Evolutionary conservation across 75 land plant genomes (phyloP).

Genomic region (Pseudotsuga menziesii): DNA sequence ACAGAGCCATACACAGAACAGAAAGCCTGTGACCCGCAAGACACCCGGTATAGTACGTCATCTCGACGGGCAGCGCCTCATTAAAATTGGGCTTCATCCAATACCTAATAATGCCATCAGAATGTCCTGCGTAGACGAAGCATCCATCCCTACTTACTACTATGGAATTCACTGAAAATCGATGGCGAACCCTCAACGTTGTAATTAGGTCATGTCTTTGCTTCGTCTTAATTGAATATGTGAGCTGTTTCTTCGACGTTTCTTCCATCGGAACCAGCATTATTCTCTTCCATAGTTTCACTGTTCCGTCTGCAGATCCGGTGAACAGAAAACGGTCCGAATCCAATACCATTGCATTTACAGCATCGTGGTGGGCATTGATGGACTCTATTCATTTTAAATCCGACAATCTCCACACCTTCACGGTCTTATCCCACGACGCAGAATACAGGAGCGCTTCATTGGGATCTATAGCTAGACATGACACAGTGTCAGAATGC

Average conservation of each 20-base stretch:
- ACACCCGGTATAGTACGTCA: neutral
- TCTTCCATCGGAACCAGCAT: neutral
- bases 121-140: too few species aligned
- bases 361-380: slow-evolving; percentile 30
- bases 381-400: slow-evolving; percentile 47
- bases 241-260: slow-evolving; percentile 14
- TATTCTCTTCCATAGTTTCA: slow-evolving; percentile 21
- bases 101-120: too few species aligned
- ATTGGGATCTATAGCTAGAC: slow-evolving; percentile 15
- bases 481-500: slow-evolving; percentile 20
- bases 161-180: neutral
- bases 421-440: slow-evolving; percentile 59
- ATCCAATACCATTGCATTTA: slow-evolving; percentile 20
- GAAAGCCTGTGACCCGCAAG: slow-evolving; percentile 12
- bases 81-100: too few species aligned
- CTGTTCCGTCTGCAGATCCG: slow-evolving; percentile 27
- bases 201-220: neutral
- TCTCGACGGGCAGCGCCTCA: too few species aligned
- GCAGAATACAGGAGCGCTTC: slow-evolving; percentile 51
- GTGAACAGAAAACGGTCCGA: slow-evolving; percentile 16
- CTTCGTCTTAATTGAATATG: slow-evolving; percentile 20
- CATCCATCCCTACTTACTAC: too few species aligned
- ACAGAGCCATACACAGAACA: slow-evolving; percentile 12
- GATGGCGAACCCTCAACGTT: neutral
- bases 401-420: slow-evolving; percentile 49